Conservation (phyloP, 2,329 filamentous ascomycete species). For the Hypoxylon sp. region DNA sequence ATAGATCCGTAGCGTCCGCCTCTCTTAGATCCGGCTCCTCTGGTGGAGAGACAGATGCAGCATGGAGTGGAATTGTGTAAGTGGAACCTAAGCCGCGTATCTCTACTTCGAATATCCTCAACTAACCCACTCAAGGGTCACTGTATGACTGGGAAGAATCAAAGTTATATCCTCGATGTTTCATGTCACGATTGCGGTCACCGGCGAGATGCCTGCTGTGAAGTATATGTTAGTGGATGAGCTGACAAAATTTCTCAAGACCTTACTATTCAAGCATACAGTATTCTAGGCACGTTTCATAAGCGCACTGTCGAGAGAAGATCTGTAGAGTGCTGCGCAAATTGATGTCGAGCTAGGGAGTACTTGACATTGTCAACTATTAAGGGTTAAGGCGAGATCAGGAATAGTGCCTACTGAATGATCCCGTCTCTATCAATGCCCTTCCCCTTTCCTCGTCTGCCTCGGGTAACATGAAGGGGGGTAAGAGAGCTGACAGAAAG, state of each 20-base stretch:
- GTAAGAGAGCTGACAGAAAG: background rate
- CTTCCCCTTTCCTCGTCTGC: too few relatives aligned
- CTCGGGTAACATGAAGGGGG: too few relatives aligned
- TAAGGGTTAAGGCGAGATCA: too few relatives aligned
- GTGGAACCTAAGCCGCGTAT: background rate
- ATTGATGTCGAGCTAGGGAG: too few relatives aligned
- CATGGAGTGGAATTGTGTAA: background rate
- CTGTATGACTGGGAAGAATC: background rate
- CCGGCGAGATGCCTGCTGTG: background rate
- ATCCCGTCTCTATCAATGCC: too few relatives aligned
- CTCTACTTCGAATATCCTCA: background rate
- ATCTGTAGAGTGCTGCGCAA: too few relatives aligned
- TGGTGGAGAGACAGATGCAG: background rate
- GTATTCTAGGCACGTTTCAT: too few relatives aligned
- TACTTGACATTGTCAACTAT: too few relatives aligned
- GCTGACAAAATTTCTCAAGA: too few relatives aligned
- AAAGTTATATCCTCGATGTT: background rate
- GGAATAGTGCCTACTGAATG: too few relatives aligned
- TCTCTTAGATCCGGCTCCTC: background rate
- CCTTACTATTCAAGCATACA: too few relatives aligned
- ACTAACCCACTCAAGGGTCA: background rate
- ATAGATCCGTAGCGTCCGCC: background rate
- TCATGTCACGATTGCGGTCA: background rate
- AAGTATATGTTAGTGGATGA: background rate
- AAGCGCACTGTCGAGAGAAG: too few relatives aligned